Evolutionary conservation across 257 asterid genomes (phyloP), one percentile per base, ranked within the genome.

Genomic region (Anisodus tanguticus): DNA sequence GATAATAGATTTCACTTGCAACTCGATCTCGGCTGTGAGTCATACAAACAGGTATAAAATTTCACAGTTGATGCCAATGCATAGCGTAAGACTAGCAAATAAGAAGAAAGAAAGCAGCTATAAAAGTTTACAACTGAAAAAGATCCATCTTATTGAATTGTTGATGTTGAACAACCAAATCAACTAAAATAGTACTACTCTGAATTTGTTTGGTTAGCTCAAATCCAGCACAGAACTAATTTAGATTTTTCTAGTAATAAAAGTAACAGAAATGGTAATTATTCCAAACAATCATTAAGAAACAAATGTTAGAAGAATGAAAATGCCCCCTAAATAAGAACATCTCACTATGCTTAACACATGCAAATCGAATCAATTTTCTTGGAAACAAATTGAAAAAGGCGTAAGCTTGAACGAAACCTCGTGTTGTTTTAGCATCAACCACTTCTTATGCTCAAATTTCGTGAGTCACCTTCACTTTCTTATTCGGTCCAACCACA

Each of bases 401-500:
- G 78, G 78, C 0, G 4, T 69, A 16, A 69, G 41, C 78, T 31
- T 12, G 19, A 41, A 74, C 51, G 43, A 51, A 76, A 13, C 37
- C 60, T 76, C 2, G 6, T 3, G 13, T 76, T 51, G 22, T 76
- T 76, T 49, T 12, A 6, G 62, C 63, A 76, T 49, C 43, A 49
- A 76, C n/a, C 1, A 22, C 22, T 6, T 69, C 59, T 51, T 13
- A 31, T 35, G 19, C 5, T 92, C 87, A 91, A 82, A 83, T 79
- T 83, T 91, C 91, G 58, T 85, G 90, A 84, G 84, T 81, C 89
- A 85, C 85, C 86, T 91, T 94, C 5, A 88, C 88, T 87, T 89
- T 90, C 90, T 93, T 92, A 86, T 88, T 82, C 82, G 88, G 87
- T 83, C 91, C 93, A 83, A 94, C 90, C 26, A 93, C 96, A 76